phyloP scores from a whole-genome alignment of 495 filamentous ascomycete genomes.

The Endocarpon pusillum region DNA sequence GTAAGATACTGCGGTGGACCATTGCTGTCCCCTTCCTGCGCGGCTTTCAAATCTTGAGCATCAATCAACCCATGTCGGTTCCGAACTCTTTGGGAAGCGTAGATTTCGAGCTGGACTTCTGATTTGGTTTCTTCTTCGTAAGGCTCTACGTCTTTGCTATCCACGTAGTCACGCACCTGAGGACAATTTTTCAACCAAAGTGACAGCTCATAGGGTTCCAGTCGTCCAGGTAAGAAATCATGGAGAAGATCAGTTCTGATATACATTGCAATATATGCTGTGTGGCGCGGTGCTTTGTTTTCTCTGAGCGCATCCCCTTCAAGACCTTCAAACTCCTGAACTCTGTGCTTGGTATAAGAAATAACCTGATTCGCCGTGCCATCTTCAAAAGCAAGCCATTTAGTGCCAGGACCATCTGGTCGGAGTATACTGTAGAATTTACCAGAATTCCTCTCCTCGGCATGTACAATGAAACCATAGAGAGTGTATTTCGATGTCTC shows the following conservation, averaged over 20 bases:
- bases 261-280: conserved; percentile 44
- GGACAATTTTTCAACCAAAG: conserved; percentile 22
- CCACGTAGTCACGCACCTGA: conserved; percentile 15
- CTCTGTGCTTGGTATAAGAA: conserved; percentile 39
- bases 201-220: conserved; percentile 25
- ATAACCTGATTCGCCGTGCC: conserved; percentile 36
- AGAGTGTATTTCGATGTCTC: conserved; percentile 33
- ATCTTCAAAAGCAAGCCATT: conserved; percentile 44
- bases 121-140: conserved; percentile 7
- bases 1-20: conserved; percentile 14
- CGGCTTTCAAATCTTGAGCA: not conserved
- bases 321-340: conserved; percentile 34
- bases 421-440: conserved; percentile 45
- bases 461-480: conserved; percentile 45
- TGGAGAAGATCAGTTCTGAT: conserved; percentile 34
- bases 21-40: not conserved
- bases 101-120: conserved; percentile 26
- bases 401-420: conserved; percentile 35
- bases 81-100: conserved; percentile 9
- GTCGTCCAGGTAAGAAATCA: conserved; percentile 25
- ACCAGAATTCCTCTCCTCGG: conserved; percentile 40
- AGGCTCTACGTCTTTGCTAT: conserved; percentile 1
- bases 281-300: conserved; percentile 33
- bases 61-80: not conserved
- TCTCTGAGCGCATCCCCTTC: conserved; percentile 17